Evolutionary conservation across 164 flowering plant species (phyloP).

Genomic region (Vitis rotundifolia): DNA sequence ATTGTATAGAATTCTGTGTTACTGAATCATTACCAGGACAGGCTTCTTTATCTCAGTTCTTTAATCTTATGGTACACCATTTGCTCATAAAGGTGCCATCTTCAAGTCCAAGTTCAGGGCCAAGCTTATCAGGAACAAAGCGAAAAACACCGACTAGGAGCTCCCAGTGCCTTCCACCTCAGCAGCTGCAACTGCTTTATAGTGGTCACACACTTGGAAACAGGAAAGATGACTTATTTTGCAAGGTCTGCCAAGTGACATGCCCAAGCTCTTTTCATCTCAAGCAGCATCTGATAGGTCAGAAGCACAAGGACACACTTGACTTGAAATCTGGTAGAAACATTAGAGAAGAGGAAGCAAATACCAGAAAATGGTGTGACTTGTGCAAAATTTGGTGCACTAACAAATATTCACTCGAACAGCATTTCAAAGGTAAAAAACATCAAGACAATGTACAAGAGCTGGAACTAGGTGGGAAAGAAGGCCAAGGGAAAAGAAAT

Average conservation of each 20-base stretch:
- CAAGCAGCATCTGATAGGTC: constrained; percentile 27
- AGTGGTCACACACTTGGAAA: background rate
- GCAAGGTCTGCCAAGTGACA: constrained; percentile 27
- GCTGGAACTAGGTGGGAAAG: background rate
- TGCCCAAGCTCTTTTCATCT: constrained; percentile 15
- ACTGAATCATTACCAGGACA: too few relatives aligned
- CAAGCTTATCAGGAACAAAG: constrained; percentile 8
- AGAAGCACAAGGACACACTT: constrained; percentile 18
- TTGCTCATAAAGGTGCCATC: constrained; percentile 9
- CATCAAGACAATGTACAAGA: constrained; percentile 7
- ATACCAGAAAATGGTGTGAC: constrained; percentile 3
- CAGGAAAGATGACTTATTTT: background rate
- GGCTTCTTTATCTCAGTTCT: background rate
- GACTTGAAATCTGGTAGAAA: background rate
- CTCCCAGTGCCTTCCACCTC: background rate
- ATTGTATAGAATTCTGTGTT: background rate
- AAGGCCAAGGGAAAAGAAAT: background rate
- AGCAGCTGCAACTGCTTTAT: background rate
- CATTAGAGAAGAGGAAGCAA: background rate
- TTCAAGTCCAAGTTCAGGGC: constrained; percentile 4
- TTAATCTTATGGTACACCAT: background rate
- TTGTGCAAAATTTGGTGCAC: constrained; percentile 20
- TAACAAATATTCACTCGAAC: background rate
- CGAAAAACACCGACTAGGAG: constrained; percentile 15
- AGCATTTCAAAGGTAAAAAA: constrained; percentile 14